These are phyloP conservation scores for Rhodotorula sp. DNA, from an alignment of 1,284 basidiomycete genomes.

Conservation along the genomic window DNA sequence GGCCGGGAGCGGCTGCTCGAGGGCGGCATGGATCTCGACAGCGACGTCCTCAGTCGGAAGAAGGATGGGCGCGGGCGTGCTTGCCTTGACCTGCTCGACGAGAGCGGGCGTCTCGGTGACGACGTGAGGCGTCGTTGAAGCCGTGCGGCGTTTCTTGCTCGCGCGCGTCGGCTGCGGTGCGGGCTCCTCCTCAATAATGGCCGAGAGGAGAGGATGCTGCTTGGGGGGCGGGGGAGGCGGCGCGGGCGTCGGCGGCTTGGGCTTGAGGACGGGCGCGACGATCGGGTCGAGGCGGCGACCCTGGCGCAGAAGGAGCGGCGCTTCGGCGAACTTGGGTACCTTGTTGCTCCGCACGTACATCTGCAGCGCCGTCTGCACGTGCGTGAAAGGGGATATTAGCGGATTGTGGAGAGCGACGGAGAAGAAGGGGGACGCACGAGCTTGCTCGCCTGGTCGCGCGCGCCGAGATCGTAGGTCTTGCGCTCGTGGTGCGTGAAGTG, in stretches of 20 bases:
- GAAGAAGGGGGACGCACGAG: conserved; percentile 15
- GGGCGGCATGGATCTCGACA: background rate
- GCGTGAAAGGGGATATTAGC: background rate
- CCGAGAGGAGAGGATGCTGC: conserved; percentile 12
- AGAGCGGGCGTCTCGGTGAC: conserved; percentile 2
- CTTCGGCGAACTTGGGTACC: conserved; percentile 74
- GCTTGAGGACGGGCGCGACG: conserved; percentile 26
- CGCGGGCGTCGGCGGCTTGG: conserved; percentile 18
- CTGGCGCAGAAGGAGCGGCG: conserved; percentile 61
- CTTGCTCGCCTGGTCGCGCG: conserved; percentile 28
- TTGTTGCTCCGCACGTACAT: conserved; percentile 57
- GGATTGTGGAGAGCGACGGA: too few relatives aligned
- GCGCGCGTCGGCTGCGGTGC: background rate
- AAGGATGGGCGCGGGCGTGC: conserved; percentile 1
- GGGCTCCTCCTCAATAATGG: conserved; percentile 15
- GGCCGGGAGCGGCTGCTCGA: background rate
- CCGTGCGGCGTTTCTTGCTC: conserved; percentile 8
- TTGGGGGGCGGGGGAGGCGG: conserved; percentile 1
- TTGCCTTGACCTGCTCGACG: conserved; percentile 7
- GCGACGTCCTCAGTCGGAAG: background rate
- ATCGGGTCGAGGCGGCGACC: conserved; percentile 30
- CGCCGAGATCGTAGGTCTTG: conserved; percentile 32
- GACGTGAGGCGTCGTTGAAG: conserved; percentile 1
- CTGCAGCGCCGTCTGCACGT: conserved; percentile 33
- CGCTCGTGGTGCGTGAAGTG: conserved; percentile 54